Base-by-base conservation (phyloP, 208 protist species). In the Herpetomonas samuelpessoai region DNA sequence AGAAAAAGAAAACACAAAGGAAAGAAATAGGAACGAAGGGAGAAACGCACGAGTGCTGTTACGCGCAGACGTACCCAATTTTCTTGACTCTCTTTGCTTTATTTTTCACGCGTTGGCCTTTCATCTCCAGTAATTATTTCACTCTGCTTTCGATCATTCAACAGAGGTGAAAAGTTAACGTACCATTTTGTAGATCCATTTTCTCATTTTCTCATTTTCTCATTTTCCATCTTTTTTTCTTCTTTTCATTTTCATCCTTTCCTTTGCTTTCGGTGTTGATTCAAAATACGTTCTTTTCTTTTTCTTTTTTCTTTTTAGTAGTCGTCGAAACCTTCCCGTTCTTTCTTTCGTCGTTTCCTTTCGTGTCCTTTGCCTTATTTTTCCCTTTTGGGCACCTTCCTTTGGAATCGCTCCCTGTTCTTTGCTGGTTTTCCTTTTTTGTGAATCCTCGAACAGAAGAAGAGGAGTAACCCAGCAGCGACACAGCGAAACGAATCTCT, bases 1-100 rank as follows among this genome's bases (percentile, higher is more conserved):
- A n/a, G 30, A 57, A 26, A 30, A 12, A 44, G 52, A 26, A 50
- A n/a, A 39, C 22, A 7, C 27, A 41, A 44, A 39, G 30, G n/a
- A 52, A 52, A 52, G 9, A 52, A 6, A 28, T 24, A 18, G 9
- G n/a, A 52, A 18, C n/a, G 27, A 4, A 24, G 19, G 27, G 30
- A 38, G 10, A 46, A 4, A 55, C 19, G 10, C 25, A 4, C 19
- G 6, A n/a, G n/a, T n/a, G n/a, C n/a, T n/a, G n/a, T n/a, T n/a
- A n/a, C n/a, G n/a, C n/a, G 3, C 12, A 62, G 39, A 35, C 25
- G 21, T 66, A 48, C 7, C 19, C 3, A 35, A 26, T 58, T 66
- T 48, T 57, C 30, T 55, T 35, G 27, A 59, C 29, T 58, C 22
- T 66, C 26, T 66, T 50, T 55, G 3, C n/a, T n/a, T n/a, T n/a